Percentiles rank a stretch among this genome's conserved stretches.
These are phyloP conservation scores for Rhizoctonia solani DNA, from an alignment of 1,284 basidiomycete species.

Conservation along the genomic window DNA sequence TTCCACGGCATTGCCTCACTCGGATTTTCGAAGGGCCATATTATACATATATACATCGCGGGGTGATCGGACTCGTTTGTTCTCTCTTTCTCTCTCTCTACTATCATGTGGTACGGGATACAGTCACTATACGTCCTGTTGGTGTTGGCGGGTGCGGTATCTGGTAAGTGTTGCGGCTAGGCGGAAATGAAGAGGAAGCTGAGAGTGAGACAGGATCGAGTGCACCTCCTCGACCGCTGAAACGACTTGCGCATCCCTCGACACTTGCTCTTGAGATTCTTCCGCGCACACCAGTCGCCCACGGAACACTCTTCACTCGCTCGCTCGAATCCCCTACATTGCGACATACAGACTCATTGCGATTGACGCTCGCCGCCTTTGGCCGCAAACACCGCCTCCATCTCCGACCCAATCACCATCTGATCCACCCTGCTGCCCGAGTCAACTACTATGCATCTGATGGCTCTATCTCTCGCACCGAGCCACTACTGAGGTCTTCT, in stretches of 20 bases:
- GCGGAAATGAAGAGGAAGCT: background rate
- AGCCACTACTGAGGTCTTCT: conserved; percentile 46
- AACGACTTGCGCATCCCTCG: conserved; percentile 60
- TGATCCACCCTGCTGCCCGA: conserved; percentile 76
- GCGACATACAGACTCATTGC: conserved; percentile 65
- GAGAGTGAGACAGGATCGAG: conserved; percentile 50
- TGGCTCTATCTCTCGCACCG: conserved; percentile 52
- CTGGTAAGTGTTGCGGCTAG: background rate
- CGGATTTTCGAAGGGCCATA: no score
- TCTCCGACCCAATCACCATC: conserved; percentile 71
- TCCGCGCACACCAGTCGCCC: conserved; percentile 51
- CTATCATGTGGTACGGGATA: background rate
- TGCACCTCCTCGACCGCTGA: conserved; percentile 58
- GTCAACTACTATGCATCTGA: conserved; percentile 60
- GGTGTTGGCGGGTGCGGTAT: background rate
- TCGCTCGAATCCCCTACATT: conserved; percentile 51
- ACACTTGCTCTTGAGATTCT: conserved; percentile 67
- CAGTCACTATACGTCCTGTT: conserved; percentile 1
- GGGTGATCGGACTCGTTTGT: background rate
- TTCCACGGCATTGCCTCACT: conserved; percentile 35
- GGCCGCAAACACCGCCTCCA: conserved; percentile 67
- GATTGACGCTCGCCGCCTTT: conserved; percentile 66
- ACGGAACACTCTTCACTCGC: conserved; percentile 42
- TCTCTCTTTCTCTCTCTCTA: conserved; percentile 3
- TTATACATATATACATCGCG: no score